Conservation (phyloP, 768 basidiomycete genomes). For the Mycena filopes region DNA sequence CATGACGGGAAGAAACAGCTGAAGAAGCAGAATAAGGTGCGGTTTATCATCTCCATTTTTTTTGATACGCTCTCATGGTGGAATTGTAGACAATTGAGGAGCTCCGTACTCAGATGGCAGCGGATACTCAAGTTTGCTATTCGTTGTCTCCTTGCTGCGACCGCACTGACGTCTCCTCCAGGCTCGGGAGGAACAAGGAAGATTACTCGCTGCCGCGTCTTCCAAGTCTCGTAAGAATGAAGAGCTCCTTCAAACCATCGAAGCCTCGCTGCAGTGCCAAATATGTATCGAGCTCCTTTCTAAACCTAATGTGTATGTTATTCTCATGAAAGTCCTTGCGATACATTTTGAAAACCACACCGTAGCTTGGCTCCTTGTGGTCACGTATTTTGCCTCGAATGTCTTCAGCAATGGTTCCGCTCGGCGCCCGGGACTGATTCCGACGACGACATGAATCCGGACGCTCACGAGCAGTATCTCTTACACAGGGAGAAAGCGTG, state of each 20-base stretch:
- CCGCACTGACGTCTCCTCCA: slow-evolving; percentile 33
- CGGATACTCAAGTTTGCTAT: slow-evolving; percentile 49
- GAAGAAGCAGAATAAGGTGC: slow-evolving; percentile 69
- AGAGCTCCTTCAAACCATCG: slow-evolving; percentile 69
- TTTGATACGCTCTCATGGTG: slow-evolving; percentile 10
- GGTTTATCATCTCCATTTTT: slow-evolving; percentile 5
- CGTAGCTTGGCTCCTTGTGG: slow-evolving; percentile 78
- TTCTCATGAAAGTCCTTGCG: background rate
- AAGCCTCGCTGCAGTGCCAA: slow-evolving; percentile 74
- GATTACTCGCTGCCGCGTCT: slow-evolving; percentile 55
- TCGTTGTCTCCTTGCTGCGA: background rate
- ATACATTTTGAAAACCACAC: slow-evolving; percentile 20
- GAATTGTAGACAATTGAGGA: slow-evolving; percentile 62
- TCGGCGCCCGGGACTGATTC: slow-evolving; percentile 61
- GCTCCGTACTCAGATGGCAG: slow-evolving; percentile 53
- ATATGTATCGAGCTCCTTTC: slow-evolving; percentile 79
- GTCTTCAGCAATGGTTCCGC: slow-evolving; percentile 84
- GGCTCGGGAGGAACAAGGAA: slow-evolving; percentile 58
- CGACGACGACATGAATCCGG: slow-evolving; percentile 52
- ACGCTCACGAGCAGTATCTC: slow-evolving; percentile 56
- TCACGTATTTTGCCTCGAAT: slow-evolving; percentile 77
- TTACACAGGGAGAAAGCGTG: slow-evolving; percentile 75
- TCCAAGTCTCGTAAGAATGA: slow-evolving; percentile 62
- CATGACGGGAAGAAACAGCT: slow-evolving; percentile 59
- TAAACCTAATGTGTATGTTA: slow-evolving; percentile 73